A percentile compares a stretch with the other conserved stretches of the same genome.
These are phyloP conservation scores for Aspergillus bertholletiae DNA, from an alignment of 495 filamentous ascomycete genomes.

Conservation along the genomic window DNA sequence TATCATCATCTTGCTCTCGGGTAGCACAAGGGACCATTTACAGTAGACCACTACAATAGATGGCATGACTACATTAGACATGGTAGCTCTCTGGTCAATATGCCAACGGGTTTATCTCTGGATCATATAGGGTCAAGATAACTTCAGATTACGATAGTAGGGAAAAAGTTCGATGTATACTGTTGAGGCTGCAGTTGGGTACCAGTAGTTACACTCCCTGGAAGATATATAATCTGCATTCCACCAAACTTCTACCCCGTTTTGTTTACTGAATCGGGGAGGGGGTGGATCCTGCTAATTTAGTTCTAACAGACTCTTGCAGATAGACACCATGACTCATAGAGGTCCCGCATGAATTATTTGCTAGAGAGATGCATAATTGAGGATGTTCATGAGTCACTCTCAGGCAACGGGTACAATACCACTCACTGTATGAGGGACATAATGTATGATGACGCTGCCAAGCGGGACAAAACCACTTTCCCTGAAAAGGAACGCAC, in stretches of 20 bases:
- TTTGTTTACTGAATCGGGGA: not conserved
- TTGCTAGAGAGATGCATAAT: not conserved
- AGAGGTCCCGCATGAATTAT: not conserved
- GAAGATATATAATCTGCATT: not conserved
- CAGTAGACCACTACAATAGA: not conserved
- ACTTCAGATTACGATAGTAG: not conserved
- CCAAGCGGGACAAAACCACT: not conserved
- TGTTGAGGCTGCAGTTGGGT: not conserved
- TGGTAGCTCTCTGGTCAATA: not conserved
- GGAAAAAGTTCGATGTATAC: not conserved
- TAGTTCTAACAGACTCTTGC: not conserved
- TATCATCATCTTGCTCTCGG: not conserved
- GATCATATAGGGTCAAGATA: not conserved
- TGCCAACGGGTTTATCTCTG: not conserved
- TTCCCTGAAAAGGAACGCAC: not conserved
- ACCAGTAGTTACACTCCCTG: not conserved
- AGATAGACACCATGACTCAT: not conserved
- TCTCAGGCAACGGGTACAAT: too few relatives aligned
- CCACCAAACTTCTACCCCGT: not conserved
- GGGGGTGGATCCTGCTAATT: not conserved
- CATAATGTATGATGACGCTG: not conserved
- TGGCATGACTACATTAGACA: not conserved
- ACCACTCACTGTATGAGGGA: too few relatives aligned
- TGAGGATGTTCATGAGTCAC: not conserved
- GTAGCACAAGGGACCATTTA: not conserved